These are phyloP conservation scores for Xanthoconium separans DNA, from an alignment of 1,284 basidiomycete species.

Conservation along the genomic window DNA sequence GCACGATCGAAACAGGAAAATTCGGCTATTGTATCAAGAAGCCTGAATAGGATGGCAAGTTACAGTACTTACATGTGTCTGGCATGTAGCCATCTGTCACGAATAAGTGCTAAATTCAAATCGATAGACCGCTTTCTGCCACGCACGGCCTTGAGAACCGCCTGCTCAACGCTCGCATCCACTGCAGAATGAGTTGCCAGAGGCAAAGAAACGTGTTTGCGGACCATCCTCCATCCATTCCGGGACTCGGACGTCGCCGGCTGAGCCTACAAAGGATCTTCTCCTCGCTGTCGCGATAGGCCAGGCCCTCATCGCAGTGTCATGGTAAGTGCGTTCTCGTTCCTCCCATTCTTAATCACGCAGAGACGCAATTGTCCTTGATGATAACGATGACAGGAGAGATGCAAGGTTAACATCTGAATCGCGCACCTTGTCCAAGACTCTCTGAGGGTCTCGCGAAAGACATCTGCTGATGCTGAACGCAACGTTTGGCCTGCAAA, in stretches of 20 bases:
- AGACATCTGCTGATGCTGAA: conserved; percentile 51
- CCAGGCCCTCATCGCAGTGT: conserved; percentile 55
- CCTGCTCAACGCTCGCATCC: conserved; percentile 20
- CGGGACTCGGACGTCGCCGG: conserved; percentile 23
- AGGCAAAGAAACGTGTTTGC: conserved; percentile 5
- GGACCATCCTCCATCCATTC: conserved; percentile 1
- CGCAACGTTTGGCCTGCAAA: conserved; percentile 34
- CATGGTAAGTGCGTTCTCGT: conserved; percentile 71
- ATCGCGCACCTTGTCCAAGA: conserved; percentile 70
- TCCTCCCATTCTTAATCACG: conserved; percentile 76
- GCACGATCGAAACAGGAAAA: conserved; percentile 5
- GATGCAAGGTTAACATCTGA: conserved; percentile 54
- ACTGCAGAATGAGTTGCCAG: conserved; percentile 24
- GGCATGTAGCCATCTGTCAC: conserved; percentile 3
- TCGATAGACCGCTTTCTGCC: too few relatives aligned
- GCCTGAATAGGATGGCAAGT: conserved; percentile 4
- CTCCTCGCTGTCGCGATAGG: conserved; percentile 50
- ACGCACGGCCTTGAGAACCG: conserved; percentile 12
- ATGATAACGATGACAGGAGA: conserved; percentile 44
- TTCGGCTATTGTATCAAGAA: conserved; percentile 22
- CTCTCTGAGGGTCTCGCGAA: conserved; percentile 61
- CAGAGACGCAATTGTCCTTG: conserved; percentile 44
- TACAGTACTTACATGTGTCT: background rate
- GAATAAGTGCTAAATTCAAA: background rate
- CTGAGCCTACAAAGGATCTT: conserved; percentile 50